Base-by-base conservation (phyloP, 2,329 filamentous ascomycete species). In the Fusarium pseudoanthophilum region DNA sequence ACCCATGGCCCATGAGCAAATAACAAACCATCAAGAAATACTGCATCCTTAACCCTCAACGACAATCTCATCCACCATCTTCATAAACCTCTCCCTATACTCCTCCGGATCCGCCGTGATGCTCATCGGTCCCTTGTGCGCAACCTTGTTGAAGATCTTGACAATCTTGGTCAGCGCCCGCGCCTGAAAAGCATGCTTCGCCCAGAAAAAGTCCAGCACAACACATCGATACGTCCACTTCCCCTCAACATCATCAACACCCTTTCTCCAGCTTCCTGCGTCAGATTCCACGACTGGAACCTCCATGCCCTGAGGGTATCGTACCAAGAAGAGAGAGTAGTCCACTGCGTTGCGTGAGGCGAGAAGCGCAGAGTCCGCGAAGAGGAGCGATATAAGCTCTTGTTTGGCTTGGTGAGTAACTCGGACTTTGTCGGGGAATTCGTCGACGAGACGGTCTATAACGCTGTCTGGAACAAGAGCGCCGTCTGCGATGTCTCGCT, bases 171-270 rank as follows among this genome's bases (percentile, higher is more conserved):
- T 93, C 87, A 94, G 88, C 2, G 88, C 84, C 79, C 87, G 88
- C 2, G 92, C 89, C 60, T 89, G 91, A 1, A 91, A 75, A 73
- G 91, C 92, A 80, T 93, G 91, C 80, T 92, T 93, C 1, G 91
- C 89, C 92, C 92, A 94, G 83, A 94, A 93, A 82, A 95, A 94
- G 80, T 94, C 92, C 39, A 94, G 83, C 20, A 94, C 81, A 1
- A 91, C 87, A 7, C 88, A 90, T 6, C 92, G 87, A 76, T 93
- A 94, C 18, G 91, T 83, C 85, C 91, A 92, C 74, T 89, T 89
- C 0, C 88, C 88, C 75, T 93, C 90, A 0, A 86, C 83, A 15
- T 91, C 92, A 2, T 81, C 74, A 0, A 93, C 77, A 0, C 92
- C 92, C 0, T 84, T 87, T 16, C 92, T 85, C 92, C 92, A 94